These are phyloP conservation scores for Talaromyces trachyspermus DNA, from an alignment of 495 filamentous ascomycete genomes.

Conservation along the genomic window DNA sequence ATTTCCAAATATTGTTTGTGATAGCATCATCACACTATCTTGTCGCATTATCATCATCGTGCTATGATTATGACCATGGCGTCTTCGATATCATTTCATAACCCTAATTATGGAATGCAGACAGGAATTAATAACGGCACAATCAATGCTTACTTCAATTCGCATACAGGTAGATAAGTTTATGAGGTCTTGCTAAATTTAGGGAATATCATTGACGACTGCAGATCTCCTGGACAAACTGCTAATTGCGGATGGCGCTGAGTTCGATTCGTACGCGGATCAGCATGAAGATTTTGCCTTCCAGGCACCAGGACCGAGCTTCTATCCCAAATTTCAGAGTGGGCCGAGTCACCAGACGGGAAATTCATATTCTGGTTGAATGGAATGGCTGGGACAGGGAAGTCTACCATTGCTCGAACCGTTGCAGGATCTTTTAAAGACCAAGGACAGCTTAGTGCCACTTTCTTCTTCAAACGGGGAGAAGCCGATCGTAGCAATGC, in stretches of 20 bases:
- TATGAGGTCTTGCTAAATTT: not conserved
- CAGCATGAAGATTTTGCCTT: slow-evolving; percentile 18
- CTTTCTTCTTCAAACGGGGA: slow-evolving; percentile 49
- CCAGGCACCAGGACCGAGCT: slow-evolving; percentile 24
- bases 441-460: slow-evolving; percentile 20
- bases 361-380: slow-evolving; percentile 11
- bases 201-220: not conserved
- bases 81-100: slow-evolving; percentile 2
- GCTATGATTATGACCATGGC: slow-evolving; percentile 2
- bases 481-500: slow-evolving; percentile 10
- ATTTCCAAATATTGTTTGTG: too few species aligned
- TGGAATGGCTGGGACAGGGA: slow-evolving; percentile 33
- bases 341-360: slow-evolving; percentile 1
- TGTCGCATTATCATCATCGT: not conserved
- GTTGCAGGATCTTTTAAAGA: slow-evolving; percentile 16
- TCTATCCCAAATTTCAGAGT: slow-evolving; percentile 10
- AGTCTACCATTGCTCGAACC: slow-evolving; percentile 32
- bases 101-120: slow-evolving; percentile 3
- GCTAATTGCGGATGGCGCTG: slow-evolving; percentile 2
- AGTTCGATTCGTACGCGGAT: slow-evolving; percentile 10
- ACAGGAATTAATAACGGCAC: not conserved
- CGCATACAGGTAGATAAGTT: slow-evolving; percentile 4
- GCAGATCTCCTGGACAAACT: not conserved
- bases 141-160: not conserved
- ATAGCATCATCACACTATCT: not conserved